Evolutionary conservation across 2,329 filamentous ascomycete genomes (phyloP).

Genomic region (Harringtonia lauricola): DNA sequence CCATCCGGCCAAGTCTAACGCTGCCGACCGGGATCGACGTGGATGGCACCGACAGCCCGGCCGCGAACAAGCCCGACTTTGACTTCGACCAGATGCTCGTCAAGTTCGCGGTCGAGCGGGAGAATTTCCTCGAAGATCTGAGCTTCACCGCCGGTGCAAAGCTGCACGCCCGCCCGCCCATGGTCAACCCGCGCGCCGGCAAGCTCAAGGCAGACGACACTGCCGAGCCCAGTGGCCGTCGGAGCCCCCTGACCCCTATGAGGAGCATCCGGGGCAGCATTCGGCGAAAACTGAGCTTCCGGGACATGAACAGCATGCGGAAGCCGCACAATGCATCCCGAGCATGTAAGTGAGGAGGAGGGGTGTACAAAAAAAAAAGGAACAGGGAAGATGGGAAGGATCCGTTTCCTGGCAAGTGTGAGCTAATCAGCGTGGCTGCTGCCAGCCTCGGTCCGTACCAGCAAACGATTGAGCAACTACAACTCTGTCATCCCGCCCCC

Average conservation of each 20-base stretch:
- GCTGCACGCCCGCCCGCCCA: conserved; percentile 55
- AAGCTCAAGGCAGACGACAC: conserved; percentile 67
- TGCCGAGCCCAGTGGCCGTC: conserved; percentile 34
- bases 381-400: not conserved
- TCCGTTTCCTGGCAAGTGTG: not conserved
- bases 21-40: conserved; percentile 5
- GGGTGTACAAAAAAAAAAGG: too few relatives aligned
- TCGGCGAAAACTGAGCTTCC: conserved; percentile 80
- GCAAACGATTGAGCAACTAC: conserved; percentile 88
- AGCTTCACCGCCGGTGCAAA: conserved; percentile 79
- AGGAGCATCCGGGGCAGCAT: conserved; percentile 69
- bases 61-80: conserved; percentile 47
- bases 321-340: conserved; percentile 68
- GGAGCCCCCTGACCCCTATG: conserved; percentile 45
- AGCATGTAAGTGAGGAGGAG: conserved; percentile 45
- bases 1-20: conserved; percentile 26
- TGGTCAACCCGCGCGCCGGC: conserved; percentile 70
- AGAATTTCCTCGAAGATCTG: conserved; percentile 86
- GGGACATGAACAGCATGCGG: conserved; percentile 91
- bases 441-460: conserved; percentile 60
- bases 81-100: conserved; percentile 89
- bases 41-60: conserved; percentile 18
- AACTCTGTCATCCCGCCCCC: conserved; percentile 95
- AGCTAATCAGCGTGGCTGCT: not conserved
- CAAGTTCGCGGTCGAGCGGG: conserved; percentile 92